phyloP scores from a whole-genome alignment of 2,329 filamentous ascomycete genomes.

The Aspergillus luchuensis region DNA sequence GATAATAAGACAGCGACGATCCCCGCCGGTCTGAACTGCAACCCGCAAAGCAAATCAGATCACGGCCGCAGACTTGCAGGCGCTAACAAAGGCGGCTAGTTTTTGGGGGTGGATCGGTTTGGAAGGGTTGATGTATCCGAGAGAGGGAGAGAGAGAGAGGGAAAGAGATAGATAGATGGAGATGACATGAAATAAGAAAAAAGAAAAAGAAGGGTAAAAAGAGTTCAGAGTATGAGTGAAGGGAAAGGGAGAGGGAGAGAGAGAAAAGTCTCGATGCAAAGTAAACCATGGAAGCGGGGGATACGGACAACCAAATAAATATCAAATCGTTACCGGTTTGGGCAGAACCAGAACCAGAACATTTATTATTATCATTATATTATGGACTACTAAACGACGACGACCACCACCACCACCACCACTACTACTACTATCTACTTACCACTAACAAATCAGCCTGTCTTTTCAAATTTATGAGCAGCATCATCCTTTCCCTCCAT shows the following conservation, averaged over 20 bases:
- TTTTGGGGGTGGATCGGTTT: not conserved
- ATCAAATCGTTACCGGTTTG: not conserved
- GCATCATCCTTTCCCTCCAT: not conserved
- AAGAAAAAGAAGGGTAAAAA: conserved; percentile 8
- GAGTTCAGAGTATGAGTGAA: conserved; percentile 21
- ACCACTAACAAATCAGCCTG: no score
- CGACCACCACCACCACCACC: no score
- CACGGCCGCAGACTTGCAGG: not conserved
- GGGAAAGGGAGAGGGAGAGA: not conserved
- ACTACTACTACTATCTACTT: no score
- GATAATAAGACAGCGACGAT: conserved; percentile 2
- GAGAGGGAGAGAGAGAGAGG: not conserved
- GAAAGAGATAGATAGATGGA: not conserved
- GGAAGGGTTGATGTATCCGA: not conserved
- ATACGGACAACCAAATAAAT: not conserved
- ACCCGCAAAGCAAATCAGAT: not conserved
- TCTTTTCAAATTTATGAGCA: not conserved
- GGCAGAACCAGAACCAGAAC: not conserved
- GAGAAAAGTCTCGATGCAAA: not conserved
- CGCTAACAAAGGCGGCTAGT: not conserved
- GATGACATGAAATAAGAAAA: conserved; percentile 13
- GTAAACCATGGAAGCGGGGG: conserved; percentile 1
- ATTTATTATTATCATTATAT: no score
- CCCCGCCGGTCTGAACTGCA: not conserved
- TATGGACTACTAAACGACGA: no score